These are phyloP conservation scores for Lolium multiflorum DNA, from an alignment of 176 grass and related monocot genomes.

Conservation along the genomic window DNA sequence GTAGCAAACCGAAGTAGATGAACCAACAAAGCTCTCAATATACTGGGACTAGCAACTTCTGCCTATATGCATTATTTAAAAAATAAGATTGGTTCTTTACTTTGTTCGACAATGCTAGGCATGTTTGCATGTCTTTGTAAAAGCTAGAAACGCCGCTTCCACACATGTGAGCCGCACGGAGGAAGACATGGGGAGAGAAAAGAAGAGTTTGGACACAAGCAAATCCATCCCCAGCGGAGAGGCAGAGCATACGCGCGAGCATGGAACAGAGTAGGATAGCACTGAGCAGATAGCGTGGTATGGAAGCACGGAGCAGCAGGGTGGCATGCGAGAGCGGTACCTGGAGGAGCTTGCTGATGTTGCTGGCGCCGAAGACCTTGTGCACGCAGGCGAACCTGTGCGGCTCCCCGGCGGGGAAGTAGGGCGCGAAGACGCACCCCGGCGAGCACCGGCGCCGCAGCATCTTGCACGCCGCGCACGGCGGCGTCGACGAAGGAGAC, in stretches of 20 bases:
- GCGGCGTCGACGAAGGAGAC: constrained; percentile 15
- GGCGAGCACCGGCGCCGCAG: constrained; percentile 72
- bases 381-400: constrained; percentile 88
- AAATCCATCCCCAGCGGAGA: neutral
- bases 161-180: too few species aligned
- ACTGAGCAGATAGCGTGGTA: too few species aligned
- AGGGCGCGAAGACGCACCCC: constrained; percentile 76
- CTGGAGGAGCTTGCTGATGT: constrained; percentile 98
- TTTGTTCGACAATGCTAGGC: too few species aligned
- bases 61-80: too few species aligned
- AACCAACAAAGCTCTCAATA: neutral
- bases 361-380: constrained; percentile 92
- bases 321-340: constrained; percentile 3
- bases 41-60: too few species aligned
- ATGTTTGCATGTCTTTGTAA: too few species aligned
- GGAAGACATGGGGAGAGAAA: too few species aligned
- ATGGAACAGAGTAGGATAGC: neutral
- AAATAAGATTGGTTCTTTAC: too few species aligned
- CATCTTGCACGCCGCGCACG: constrained; percentile 92
- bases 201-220: too few species aligned
- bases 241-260: neutral
- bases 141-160: too few species aligned
- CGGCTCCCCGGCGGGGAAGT: constrained; percentile 77
- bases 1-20: neutral
- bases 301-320: too few species aligned